A percentile compares a stretch with the other conserved stretches of the same genome.
Conservation (phyloP, 2,329 filamentous ascomycete genomes). For the Neoascochyta sp. region DNA sequence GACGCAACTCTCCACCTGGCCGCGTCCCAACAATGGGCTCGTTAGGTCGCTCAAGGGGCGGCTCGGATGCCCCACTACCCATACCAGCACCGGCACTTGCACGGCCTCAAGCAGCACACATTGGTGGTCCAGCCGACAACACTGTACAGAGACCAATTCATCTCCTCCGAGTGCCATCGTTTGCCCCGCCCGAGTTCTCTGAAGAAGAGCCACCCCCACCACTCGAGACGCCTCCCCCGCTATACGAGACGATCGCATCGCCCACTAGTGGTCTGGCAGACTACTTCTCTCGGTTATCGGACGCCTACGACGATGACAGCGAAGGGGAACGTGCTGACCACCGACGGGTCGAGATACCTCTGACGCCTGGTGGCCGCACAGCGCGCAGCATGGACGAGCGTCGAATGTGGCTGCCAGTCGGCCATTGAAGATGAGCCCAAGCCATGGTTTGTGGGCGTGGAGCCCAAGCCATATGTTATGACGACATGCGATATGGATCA, state of each 20-base stretch:
- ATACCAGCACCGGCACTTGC: constrained; percentile 47
- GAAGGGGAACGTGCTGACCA: constrained; percentile 43
- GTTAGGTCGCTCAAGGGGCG: constrained; percentile 40
- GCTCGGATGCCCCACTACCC: constrained; percentile 20
- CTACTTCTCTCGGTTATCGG: constrained; percentile 77
- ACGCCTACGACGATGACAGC: constrained; percentile 60
- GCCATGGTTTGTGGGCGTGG: constrained; percentile 11
- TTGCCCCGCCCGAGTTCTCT: constrained; percentile 83
- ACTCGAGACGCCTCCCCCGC: constrained; percentile 74
- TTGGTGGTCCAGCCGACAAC: constrained; percentile 45
- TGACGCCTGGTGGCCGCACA: constrained; percentile 60
- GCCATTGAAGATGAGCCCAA: constrained; percentile 25
- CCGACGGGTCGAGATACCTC: constrained; percentile 53
- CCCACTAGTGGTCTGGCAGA: constrained; percentile 70
- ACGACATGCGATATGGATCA: constrained; percentile 13
- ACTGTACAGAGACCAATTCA: constrained; percentile 70
- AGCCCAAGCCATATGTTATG: constrained; percentile 7
- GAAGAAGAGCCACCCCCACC: constrained; percentile 73
- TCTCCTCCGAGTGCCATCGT: constrained; percentile 76
- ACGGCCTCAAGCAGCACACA: constrained; percentile 47
- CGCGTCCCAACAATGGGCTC: constrained; percentile 58
- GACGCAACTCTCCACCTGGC: constrained; percentile 48
- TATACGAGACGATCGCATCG: constrained; percentile 76
- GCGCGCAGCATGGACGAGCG: constrained; percentile 63
- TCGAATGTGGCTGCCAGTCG: constrained; percentile 52